phyloP scores from a whole-genome alignment of 805 yeast species.

The Saccharomycopsis olivae region DNA sequence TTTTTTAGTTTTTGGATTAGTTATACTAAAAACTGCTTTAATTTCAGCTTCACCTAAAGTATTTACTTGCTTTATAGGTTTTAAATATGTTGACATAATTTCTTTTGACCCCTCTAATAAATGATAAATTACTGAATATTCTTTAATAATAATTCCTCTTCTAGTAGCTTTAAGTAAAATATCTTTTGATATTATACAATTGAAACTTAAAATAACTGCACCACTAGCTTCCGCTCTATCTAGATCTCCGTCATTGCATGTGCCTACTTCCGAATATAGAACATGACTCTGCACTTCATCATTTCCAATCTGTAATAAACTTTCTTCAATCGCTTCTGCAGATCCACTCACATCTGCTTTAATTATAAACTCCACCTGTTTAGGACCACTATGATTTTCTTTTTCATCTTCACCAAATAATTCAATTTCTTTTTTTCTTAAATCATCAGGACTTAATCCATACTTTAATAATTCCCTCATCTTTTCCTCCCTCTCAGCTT shows the following conservation, averaged over 20 bases:
- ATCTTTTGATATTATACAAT: conserved; percentile 57
- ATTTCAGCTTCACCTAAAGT: conserved; percentile 57
- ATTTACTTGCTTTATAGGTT: conserved; percentile 58
- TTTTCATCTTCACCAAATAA: conserved; percentile 24
- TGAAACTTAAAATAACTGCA: conserved; percentile 73
- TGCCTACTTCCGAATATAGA: conserved; percentile 67
- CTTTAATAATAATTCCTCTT: conserved; percentile 45
- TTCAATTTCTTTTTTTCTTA: conserved; percentile 25
- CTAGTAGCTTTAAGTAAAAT: conserved; percentile 47
- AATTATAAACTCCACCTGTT: conserved; percentile 49
- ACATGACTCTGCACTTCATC: conserved; percentile 69
- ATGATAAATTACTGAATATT: conserved; percentile 76
- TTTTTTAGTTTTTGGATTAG: conserved; percentile 38
- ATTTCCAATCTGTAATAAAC: conserved; percentile 75
- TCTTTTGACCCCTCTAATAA: conserved; percentile 75
- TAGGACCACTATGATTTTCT: conserved; percentile 18
- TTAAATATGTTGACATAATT: conserved; percentile 45
- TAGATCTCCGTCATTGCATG: conserved; percentile 56
- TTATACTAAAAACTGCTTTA: conserved; percentile 61
- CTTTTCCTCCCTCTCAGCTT: conserved; percentile 40
- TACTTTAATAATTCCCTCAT: conserved; percentile 47
- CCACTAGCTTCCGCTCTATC: conserved; percentile 58
- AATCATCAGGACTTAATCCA: conserved; percentile 46
- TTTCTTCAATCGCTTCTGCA: conserved; percentile 82
- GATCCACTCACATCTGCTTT: conserved; percentile 94